These are phyloP conservation scores for Ramaria sp. DNA, from an alignment of 768 basidiomycete genomes.

Conservation along the genomic window DNA sequence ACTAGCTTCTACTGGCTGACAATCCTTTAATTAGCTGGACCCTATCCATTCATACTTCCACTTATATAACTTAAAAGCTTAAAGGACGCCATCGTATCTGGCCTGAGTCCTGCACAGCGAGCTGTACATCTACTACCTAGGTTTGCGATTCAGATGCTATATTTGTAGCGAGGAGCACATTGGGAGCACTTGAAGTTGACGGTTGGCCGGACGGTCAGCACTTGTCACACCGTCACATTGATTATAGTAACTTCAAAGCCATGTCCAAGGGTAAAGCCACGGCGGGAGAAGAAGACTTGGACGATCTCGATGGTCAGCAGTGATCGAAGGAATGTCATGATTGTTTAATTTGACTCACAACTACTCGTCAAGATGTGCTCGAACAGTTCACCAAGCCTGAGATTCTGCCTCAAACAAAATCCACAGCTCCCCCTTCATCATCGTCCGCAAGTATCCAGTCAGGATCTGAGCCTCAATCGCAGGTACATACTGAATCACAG, in stretches of 20 bases:
- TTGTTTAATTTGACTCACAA: not conserved
- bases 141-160: too few relatives aligned
- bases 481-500: conserved; percentile 11
- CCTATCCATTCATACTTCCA: too few relatives aligned
- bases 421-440: conserved; percentile 12
- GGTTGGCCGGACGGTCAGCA: too few relatives aligned
- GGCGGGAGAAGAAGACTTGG: conserved; percentile 42
- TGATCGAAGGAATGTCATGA: not conserved
- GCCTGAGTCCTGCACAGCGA: too few relatives aligned
- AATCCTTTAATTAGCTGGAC: too few relatives aligned
- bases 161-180: too few relatives aligned
- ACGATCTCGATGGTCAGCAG: conserved; percentile 52
- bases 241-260: not conserved
- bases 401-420: conserved; percentile 9
- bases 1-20: too few relatives aligned
- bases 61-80: too few relatives aligned
- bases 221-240: too few relatives aligned
- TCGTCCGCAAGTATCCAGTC: conserved; percentile 24
- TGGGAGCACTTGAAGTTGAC: too few relatives aligned
- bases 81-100: too few relatives aligned
- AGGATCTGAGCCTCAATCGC: conserved; percentile 33
- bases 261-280: not conserved
- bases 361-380: conserved; percentile 31
- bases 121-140: too few relatives aligned
- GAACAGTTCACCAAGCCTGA: conserved; percentile 29